Base-by-base conservation (phyloP, 192 early-diverging fungal genomes). In the Umbelopsis sp. region DNA sequence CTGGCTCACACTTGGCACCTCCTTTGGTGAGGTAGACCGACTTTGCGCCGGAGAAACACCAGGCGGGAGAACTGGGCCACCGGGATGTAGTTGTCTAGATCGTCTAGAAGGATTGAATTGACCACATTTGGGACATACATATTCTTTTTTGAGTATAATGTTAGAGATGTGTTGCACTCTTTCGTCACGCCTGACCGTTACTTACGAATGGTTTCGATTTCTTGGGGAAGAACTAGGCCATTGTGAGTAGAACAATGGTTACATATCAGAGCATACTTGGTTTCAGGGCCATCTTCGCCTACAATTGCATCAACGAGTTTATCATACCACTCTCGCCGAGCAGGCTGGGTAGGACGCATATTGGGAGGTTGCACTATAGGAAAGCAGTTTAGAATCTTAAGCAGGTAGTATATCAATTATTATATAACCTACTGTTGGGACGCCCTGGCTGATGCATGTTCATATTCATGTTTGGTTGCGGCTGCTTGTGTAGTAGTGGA, bases 231-330 rank as follows among this genome's bases (percentile, higher is more conserved):
- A 12, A 91, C 93, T 46, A 99, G 82, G 0, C 97, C 97, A 78
- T 99, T 99, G 76, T 98, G 96, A 0, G 88, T 87, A 74, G 88
- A 95, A 79, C 97, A 99, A 47, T 89, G 82, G 33, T 90, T 84
- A 76, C 97, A 99, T 46, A 99, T 92, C 27, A 99, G 83, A 20
- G 97, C 97, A 73, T 95, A 99, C 72, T 94, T 94, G 73, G 88
- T 91, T 33, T 94, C 88, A 2, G 92, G 93, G 21, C 92, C 90
- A 23, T 94, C 93, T 44, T 96, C 95, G 10, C 97, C 97, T 27
- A 97, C 91, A 23, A 99, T 82, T 64, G 92, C 91, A 75, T 97
- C 95, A 27, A 99, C 86, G 11, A 97, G 82, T 76, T 90, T 94
- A 78, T 99, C 97, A 69, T 91, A 93, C 96, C 95, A 99, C 11